Conservation (phyloP, 192 early-diverging fungal genomes). For the Oehlia diaphana region DNA sequence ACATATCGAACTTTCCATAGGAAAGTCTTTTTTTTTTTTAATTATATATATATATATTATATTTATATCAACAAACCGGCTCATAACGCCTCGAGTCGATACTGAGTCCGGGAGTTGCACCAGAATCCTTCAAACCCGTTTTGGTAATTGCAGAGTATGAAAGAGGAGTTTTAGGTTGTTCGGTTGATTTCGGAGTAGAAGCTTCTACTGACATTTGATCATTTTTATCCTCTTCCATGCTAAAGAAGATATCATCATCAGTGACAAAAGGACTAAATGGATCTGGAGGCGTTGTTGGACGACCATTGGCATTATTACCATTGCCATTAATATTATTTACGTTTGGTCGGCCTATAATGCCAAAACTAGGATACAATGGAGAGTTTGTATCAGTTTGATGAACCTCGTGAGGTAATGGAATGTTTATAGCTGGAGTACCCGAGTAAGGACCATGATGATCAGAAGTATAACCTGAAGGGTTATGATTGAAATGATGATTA, state of each 20-base stretch:
- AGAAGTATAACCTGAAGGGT: neutral
- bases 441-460: neutral
- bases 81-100: constrained; percentile 31
- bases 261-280: constrained; percentile 24
- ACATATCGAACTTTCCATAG: neutral
- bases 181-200: constrained; percentile 4
- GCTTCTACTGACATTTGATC: neutral
- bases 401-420: constrained; percentile 20
- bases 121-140: constrained; percentile 31
- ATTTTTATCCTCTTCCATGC: constrained; percentile 28
- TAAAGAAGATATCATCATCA: constrained; percentile 11
- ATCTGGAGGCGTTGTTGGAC: neutral
- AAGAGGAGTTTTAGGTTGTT: constrained; percentile 21
- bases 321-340: neutral
- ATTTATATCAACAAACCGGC: constrained; percentile 31
- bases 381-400: neutral
- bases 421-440: constrained; percentile 25
- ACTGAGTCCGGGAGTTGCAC: constrained; percentile 28
- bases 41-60: neutral
- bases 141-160: constrained; percentile 33
- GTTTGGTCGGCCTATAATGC: neutral
- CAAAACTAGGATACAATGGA: neutral
- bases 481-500: too few species aligned
- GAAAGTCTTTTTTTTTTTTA: neutral
- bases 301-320: neutral